Percentiles rank a stretch among this genome's conserved stretches.
Conservation (phyloP, 2,329 filamentous ascomycete species). For the Xylariaceae sp. region DNA sequence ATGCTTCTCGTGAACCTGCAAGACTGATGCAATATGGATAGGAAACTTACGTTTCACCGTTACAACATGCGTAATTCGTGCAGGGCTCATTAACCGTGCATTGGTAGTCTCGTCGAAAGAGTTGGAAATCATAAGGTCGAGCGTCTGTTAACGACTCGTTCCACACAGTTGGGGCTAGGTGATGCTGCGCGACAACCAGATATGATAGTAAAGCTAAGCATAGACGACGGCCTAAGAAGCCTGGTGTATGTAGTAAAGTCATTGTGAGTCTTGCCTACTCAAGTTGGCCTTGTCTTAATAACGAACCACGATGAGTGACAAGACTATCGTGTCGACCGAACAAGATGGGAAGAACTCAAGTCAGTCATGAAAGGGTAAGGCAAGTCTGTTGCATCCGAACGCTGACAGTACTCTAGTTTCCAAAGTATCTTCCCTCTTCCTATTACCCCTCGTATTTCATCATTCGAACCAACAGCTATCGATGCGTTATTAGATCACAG, state of each 20-base stretch:
- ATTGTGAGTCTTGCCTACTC: not conserved
- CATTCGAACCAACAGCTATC: too few relatives aligned
- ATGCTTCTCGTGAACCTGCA: not conserved
- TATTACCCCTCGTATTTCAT: too few relatives aligned
- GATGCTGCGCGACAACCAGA: constrained; percentile 1
- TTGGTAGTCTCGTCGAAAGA: constrained; percentile 8
- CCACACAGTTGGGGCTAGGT: constrained; percentile 4
- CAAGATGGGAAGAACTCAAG: too few relatives aligned
- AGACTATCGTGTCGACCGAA: too few relatives aligned
- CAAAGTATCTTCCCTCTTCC: too few relatives aligned
- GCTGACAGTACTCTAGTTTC: too few relatives aligned
- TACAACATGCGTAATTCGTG: constrained; percentile 4
- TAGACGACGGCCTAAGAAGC: constrained; percentile 2
- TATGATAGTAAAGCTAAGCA: not conserved
- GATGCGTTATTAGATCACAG: too few relatives aligned
- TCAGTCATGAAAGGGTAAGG: too few relatives aligned
- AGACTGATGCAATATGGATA: not conserved
- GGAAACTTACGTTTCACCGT: constrained; percentile 5
- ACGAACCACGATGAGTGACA: too few relatives aligned
- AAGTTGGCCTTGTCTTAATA: too few relatives aligned
- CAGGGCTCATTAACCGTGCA: constrained; percentile 2
- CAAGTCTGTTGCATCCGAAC: too few relatives aligned
- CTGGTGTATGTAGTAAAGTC: not conserved
- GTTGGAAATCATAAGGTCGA: constrained; percentile 2
- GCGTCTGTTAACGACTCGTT: constrained; percentile 5